phyloP scores from a whole-genome alignment of 2,329 filamentous ascomycete species.

The Cadophora sp. region DNA sequence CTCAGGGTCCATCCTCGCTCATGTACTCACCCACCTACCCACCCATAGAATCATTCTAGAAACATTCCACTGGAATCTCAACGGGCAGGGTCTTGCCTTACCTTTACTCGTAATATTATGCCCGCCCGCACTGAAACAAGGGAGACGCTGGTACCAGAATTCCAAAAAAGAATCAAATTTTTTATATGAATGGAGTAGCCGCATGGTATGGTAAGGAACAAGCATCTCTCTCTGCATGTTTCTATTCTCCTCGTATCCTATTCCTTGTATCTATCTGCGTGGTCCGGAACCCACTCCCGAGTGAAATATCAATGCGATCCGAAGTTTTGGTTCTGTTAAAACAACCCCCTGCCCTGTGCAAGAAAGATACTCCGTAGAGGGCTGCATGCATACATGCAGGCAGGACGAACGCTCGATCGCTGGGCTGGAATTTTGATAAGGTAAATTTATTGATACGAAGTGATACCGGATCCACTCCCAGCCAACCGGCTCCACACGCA shows the following conservation, averaged over 20 bases:
- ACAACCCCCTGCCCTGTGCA: neutral
- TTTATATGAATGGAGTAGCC: neutral
- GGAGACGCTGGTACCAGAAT: no score
- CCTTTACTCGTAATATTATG: no score
- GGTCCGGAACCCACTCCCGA: neutral
- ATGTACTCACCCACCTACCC: no score
- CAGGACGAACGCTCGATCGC: conserved; percentile 5
- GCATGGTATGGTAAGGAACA: neutral
- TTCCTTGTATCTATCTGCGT: neutral
- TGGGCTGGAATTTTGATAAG: neutral
- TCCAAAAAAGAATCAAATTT: no score
- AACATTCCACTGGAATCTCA: neutral
- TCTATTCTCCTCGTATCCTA: no score
- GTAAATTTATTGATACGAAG: neutral
- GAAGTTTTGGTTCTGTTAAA: conserved; percentile 14
- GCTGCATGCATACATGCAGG: neutral
- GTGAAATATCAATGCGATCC: neutral
- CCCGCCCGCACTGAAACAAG: no score
- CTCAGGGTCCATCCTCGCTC: conserved; percentile 6
- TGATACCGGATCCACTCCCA: conserved; percentile 3
- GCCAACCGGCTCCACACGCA: conserved; percentile 21
- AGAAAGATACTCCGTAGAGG: no score
- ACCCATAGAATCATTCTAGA: conserved; percentile 2
- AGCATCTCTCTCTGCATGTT: no score
- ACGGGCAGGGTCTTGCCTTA: no score